Conservation (phyloP, 164 flowering plant species). For the Vitis rupestris region DNA sequence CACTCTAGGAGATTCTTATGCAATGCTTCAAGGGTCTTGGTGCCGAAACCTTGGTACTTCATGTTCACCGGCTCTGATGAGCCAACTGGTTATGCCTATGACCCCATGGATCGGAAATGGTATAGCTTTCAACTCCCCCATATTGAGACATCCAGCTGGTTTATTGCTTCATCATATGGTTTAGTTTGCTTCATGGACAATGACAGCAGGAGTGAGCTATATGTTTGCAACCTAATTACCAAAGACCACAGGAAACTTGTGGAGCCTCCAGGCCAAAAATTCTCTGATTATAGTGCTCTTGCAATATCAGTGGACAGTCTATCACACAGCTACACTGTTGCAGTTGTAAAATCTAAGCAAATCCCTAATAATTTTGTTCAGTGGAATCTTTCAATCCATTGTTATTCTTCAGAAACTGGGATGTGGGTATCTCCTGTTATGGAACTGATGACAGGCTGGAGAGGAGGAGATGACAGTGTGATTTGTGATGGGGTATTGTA, state of each 20-base stretch:
- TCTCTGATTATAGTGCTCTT: slow-evolving; percentile 75
- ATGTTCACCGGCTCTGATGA: slow-evolving; percentile 89
- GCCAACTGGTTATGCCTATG: slow-evolving; percentile 78
- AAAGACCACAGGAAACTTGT: slow-evolving; percentile 41
- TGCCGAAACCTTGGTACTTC: slow-evolving; percentile 90
- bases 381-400: slow-evolving; percentile 82
- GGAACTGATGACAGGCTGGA: slow-evolving; percentile 84
- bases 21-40: slow-evolving; percentile 40
- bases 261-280: slow-evolving; percentile 63
- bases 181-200: slow-evolving; percentile 87
- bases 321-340: slow-evolving; percentile 47
- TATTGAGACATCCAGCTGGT: slow-evolving; percentile 61
- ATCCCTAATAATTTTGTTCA: slow-evolving; percentile 73
- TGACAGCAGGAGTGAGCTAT: slow-evolving; percentile 54
- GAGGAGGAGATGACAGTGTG: slow-evolving; percentile 89
- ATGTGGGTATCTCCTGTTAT: slow-evolving; percentile 61
- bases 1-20: slow-evolving; percentile 69
- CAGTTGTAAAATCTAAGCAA: slow-evolving; percentile 80
- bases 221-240: slow-evolving; percentile 83
- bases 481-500: slow-evolving; percentile 74
- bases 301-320: slow-evolving; percentile 58
- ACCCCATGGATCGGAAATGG: slow-evolving; percentile 81
- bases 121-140: slow-evolving; percentile 74
- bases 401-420: slow-evolving; percentile 59
- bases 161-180: slow-evolving; percentile 74